Evolutionary conservation across 495 filamentous ascomycete genomes (phyloP).

Genomic region (Aspergillus baeticus): DNA sequence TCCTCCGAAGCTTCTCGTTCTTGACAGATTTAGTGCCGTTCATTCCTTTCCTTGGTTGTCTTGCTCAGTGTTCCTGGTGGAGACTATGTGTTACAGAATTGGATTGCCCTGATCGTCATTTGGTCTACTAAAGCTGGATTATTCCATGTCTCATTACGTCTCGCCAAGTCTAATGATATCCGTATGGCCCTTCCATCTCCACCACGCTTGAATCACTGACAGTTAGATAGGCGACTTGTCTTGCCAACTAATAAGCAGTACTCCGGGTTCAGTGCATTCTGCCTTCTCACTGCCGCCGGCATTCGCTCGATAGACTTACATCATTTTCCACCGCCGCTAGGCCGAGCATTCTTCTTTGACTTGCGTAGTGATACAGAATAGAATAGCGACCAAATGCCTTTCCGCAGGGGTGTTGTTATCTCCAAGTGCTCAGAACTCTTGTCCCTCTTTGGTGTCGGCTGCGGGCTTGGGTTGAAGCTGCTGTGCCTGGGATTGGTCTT

Average conservation of each 20-base stretch:
- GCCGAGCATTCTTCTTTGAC: constrained; percentile 15
- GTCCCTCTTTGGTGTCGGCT: neutral
- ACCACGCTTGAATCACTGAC: constrained; percentile 6
- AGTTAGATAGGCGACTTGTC: neutral
- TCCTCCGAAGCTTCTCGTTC: constrained; percentile 1
- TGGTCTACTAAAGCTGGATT: neutral
- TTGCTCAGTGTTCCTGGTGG: neutral
- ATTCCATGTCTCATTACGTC: constrained; percentile 17
- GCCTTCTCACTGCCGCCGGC: constrained; percentile 10
- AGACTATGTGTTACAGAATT: neutral
- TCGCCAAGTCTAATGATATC: constrained; percentile 16
- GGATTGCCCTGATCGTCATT: constrained; percentile 7
- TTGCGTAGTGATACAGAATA: constrained; percentile 21
- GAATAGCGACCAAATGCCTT: constrained; percentile 20
- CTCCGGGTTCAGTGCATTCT: neutral
- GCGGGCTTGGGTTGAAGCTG: neutral
- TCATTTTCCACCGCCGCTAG: constrained; percentile 18
- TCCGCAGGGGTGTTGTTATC: constrained; percentile 6
- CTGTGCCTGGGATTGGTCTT: constrained; percentile 1
- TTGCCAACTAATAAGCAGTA: neutral
- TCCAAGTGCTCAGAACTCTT: constrained; percentile 6
- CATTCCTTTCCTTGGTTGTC: neutral
- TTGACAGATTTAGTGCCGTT: neutral
- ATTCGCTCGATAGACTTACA: constrained; percentile 12
- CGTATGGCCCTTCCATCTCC: neutral